Percentiles rank a stretch among this genome's conserved stretches.
Conservation (phyloP, 2,329 filamentous ascomycete species). For the Pseudogymnoascus sp. region DNA sequence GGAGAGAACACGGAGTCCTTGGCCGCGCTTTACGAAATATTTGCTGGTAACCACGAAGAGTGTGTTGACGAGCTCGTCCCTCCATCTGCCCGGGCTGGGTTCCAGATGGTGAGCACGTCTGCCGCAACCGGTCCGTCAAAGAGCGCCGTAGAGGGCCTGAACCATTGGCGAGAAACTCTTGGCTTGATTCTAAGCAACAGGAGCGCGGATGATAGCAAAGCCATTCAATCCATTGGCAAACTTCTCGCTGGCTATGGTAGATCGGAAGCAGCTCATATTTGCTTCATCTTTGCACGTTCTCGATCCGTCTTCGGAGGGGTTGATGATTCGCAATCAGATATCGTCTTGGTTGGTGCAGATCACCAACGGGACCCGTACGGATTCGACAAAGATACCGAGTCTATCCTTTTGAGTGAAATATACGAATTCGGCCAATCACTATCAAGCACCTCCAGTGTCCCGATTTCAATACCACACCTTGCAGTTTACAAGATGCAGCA, state of each 20-base stretch:
- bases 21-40: constrained; percentile 84
- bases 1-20: constrained; percentile 77
- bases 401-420: constrained; percentile 88
- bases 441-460: constrained; percentile 45
- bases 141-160: constrained; percentile 74
- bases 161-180: constrained; percentile 90
- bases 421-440: constrained; percentile 86
- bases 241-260: constrained; percentile 79
- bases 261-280: constrained; percentile 86
- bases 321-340: constrained; percentile 69
- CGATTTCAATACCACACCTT: constrained; percentile 66
- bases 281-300: constrained; percentile 76
- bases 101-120: constrained; percentile 80
- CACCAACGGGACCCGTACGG: constrained; percentile 63
- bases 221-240: constrained; percentile 71
- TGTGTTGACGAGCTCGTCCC: constrained; percentile 94
- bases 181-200: constrained; percentile 82
- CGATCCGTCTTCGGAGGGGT: constrained; percentile 68
- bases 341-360: constrained; percentile 80
- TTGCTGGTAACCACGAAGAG: constrained; percentile 90
- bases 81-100: constrained; percentile 80
- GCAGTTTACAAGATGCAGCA: constrained; percentile 88
- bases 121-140: constrained; percentile 52
- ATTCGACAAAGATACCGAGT: constrained; percentile 72
- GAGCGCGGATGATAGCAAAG: constrained; percentile 67